Evolutionary conservation across 805 yeast genomes (phyloP), one percentile per base, ranked within the genome.

Genomic region (Suhomyces sp.): DNA sequence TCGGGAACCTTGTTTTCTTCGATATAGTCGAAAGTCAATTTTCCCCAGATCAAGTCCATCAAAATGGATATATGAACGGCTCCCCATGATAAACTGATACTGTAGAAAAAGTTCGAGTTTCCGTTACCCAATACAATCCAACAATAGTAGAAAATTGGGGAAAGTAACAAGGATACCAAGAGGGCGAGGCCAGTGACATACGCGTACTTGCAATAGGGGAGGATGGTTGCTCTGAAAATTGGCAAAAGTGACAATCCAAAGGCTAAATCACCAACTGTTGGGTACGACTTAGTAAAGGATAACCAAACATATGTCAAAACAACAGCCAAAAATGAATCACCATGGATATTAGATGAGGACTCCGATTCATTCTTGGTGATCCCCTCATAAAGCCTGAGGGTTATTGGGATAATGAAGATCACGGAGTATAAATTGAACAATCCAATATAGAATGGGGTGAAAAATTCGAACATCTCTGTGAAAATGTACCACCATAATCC

Each of bases 401-500:
- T 74, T 13, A 91, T 49, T 11, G 98, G 98, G 2, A 84, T 40
- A 3, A 81, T 69, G 55, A 85, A 84, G 2, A 81, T 63, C 13
- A 79, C 66, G 11, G 79, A 60, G 60, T 81, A 88, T 29, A 90
- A 51, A 51, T 88, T 90, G 77, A 90, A 93, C 14, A 88, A 81
- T 8, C 88, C 80, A 25, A 81, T 64, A 68, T 85, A 93, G 52
- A 93, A 88, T 14, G 86, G 79, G 19, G 82, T 74, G 70, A 91
- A 93, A 54, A 80, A 84, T 36, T 83, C 93, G 62, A 93, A 93
- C 78, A 93, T 85, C 60, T 93, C 98, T 26, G 91, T 84, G 68
- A 93, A 93, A 50, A 90, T 80, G 65, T 93, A 93, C 99, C 99
- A 93, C 99, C 99, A 93, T 14, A 93, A 67, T 0, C 98, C 98